Percentiles rank a stretch among this genome's conserved stretches.
Conservation (phyloP, 2,329 filamentous ascomycete species). For the Verticillium tricorpus region DNA sequence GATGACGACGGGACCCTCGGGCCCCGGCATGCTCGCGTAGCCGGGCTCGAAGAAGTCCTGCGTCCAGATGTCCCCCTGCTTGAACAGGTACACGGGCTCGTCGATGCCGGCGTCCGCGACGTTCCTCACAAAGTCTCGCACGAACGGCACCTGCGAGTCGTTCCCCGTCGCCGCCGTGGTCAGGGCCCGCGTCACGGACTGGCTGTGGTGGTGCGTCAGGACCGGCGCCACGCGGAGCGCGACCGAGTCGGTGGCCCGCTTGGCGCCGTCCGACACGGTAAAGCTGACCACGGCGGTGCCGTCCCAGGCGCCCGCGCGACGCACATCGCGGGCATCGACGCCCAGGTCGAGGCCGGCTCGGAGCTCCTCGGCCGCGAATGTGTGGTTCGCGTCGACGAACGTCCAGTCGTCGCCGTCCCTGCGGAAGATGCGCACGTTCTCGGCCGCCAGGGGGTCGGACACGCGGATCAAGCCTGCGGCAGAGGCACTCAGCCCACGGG, state of each 20-base stretch:
- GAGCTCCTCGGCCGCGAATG: slow-evolving; percentile 23
- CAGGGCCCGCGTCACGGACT: slow-evolving; percentile 23
- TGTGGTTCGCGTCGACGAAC: slow-evolving; percentile 17
- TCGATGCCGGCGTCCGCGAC: slow-evolving; percentile 9
- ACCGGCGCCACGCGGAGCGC: slow-evolving; percentile 30
- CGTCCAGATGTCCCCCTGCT: slow-evolving; percentile 28
- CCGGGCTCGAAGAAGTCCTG: slow-evolving; percentile 35
- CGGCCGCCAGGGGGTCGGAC: slow-evolving; percentile 1
- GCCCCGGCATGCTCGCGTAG: slow-evolving; percentile 32
- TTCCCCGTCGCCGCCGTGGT: slow-evolving; percentile 8
- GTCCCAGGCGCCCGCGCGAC: slow-evolving; percentile 20
- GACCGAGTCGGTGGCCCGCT: slow-evolving; percentile 18
- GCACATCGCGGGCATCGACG: slow-evolving; percentile 28
- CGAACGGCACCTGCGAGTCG: not conserved
- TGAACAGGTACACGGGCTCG: slow-evolving; percentile 12
- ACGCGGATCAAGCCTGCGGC: slow-evolving; percentile 15
- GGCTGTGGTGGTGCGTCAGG: slow-evolving; percentile 30
- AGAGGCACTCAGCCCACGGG: slow-evolving; percentile 7
- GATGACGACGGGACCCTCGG: slow-evolving; percentile 24
- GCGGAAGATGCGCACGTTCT: slow-evolving; percentile 19
- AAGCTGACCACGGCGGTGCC: slow-evolving; percentile 23
- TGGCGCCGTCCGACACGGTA: not conserved
- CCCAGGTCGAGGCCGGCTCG: slow-evolving; percentile 25
- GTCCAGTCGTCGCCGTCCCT: slow-evolving; percentile 21
- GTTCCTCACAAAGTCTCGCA: not conserved